phyloP scores from a whole-genome alignment of 208 protist genomes.

The Wallacemonas sp. region DNA sequence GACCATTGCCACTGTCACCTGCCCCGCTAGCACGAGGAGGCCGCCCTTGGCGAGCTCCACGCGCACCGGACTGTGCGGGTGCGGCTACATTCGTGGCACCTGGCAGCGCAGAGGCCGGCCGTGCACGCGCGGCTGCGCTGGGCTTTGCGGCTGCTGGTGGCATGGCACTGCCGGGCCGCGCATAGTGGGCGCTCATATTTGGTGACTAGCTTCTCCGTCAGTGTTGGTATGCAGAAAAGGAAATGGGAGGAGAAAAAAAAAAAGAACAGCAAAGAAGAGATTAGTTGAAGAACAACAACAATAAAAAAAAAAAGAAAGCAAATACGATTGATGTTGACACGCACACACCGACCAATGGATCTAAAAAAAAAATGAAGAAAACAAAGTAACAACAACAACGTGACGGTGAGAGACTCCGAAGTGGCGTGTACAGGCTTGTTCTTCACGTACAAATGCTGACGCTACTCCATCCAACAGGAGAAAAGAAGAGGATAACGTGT shows the following conservation, averaged over 20 bases:
- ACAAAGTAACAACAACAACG: no score
- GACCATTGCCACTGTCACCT: slow-evolving; percentile 9
- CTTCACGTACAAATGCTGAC: no score
- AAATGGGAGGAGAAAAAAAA: neutral
- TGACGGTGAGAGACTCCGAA: no score
- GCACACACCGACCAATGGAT: slow-evolving; percentile 4
- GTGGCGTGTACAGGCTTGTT: no score
- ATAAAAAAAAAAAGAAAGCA: neutral
- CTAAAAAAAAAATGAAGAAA: no score
- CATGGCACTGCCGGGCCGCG: neutral
- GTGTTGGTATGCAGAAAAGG: neutral
- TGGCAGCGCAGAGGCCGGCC: neutral
- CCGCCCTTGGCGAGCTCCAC: no score
- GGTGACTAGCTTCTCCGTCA: no score
- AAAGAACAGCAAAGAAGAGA: slow-evolving; percentile 10
- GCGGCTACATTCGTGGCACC: neutral
- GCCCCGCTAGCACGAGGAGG: no score
- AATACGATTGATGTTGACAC: neutral
- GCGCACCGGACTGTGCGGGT: neutral
- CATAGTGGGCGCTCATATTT: no score
- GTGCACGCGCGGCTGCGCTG: neutral
- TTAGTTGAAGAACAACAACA: neutral
- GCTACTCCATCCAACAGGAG: no score
- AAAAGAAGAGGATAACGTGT: no score
- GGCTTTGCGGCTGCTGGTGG: neutral